A percentile compares a stretch with the other conserved stretches of the same genome.
Conservation (phyloP, 768 basidiomycete species). For the Naganishia vaughanmartiniae region DNA sequence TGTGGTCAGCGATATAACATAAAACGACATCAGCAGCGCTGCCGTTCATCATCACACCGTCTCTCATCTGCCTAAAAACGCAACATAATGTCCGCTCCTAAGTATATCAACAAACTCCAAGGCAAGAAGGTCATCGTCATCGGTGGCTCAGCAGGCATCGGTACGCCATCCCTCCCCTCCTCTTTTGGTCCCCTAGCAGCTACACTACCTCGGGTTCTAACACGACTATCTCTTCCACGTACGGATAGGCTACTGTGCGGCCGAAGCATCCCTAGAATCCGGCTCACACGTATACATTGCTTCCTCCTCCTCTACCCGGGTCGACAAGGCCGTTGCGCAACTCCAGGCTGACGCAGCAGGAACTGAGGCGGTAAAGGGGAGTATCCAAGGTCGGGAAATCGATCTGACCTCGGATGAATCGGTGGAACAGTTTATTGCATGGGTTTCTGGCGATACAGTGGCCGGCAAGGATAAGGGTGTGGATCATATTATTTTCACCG, state of each 20-base stretch:
- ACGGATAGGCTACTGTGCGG: conserved; percentile 2
- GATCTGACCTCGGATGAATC: background rate
- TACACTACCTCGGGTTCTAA: no score
- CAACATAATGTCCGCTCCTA: background rate
- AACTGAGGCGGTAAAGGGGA: background rate
- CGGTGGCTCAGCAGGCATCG: conserved; percentile 21
- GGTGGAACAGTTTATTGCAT: background rate
- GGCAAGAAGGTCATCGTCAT: conserved; percentile 16
- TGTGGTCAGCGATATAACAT: no score
- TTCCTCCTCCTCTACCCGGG: conserved; percentile 2
- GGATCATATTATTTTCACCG: conserved; percentile 13
- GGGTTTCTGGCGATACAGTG: conserved; percentile 2
- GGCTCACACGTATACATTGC: conserved; percentile 18
- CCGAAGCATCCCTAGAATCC: conserved; percentile 19
- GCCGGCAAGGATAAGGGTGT: background rate
- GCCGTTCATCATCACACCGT: no score
- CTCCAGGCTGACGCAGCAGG: background rate
- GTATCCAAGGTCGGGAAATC: conserved; percentile 10
- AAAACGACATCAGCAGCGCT: no score
- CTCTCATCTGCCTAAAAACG: no score
- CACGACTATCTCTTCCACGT: background rate
- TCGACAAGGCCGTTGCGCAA: background rate
- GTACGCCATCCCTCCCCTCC: background rate
- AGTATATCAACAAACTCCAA: conserved; percentile 20
- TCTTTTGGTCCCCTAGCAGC: background rate